Evolutionary conservation across 106 monocot genomes (phyloP), one percentile per base, ranked within the genome.

Genomic region (Amphibolis antarctica): DNA sequence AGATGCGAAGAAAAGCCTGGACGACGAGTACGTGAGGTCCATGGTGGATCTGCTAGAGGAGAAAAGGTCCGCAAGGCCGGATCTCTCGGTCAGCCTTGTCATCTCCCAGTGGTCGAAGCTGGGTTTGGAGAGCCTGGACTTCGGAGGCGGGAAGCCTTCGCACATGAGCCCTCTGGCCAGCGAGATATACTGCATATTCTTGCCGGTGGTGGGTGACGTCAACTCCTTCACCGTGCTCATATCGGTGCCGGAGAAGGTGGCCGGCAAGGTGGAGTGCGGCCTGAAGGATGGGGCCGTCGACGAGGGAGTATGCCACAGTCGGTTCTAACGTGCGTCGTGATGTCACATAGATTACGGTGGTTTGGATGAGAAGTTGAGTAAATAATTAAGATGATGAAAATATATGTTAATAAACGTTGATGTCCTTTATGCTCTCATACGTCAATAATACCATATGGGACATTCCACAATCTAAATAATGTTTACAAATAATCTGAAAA

Each of bases 41-140:
- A 65, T 80, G 77, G 53, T 94, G 17, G 89, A 94, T 59, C 53
- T 83, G 11, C 64, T 94, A 57, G 85, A 81, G 70, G 58, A 28
- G 70, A 71, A 52, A 50, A 63, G 70, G 73, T 52, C 70, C 62
- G 65, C 9, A 15, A 78, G 28, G 59, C 94, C 89, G 7, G 94
- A 94, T 54, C 54, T 89, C 42, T 81, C 86, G 11, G 70, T 84
- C 27, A 86, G 62, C 57, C 28, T 94, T 46, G 84, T 94, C 6
- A 94, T 94, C 58, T 89, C 94, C 10, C 78, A 77, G 55, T 89
- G 89, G 94, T 65, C 94, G n/a, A 86, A 80, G 71, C 73, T 89
- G 4, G 86, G 94, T 50, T 57, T 94, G 47, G 94, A 94, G 68
- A 81, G 84, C 9, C 6, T 94, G 65, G 94, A 94, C 66, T 94